Percentiles rank a stretch among this genome's conserved stretches.
Conservation (phyloP, 495 filamentous ascomycete genomes). For the Aspergillus ostianus region DNA sequence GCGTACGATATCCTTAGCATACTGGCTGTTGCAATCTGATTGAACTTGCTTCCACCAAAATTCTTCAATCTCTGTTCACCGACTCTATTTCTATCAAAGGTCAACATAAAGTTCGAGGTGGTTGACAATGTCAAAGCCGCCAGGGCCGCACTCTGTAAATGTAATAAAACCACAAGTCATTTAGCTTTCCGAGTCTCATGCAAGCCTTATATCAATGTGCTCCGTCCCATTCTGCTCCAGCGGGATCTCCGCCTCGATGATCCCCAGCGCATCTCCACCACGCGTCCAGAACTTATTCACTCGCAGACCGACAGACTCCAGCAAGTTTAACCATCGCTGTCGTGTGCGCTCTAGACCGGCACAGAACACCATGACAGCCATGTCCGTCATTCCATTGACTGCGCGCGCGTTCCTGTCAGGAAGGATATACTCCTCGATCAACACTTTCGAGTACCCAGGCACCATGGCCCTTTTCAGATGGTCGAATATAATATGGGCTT, state of each 20-base stretch:
- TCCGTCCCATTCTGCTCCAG: background rate
- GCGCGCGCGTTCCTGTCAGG: slow-evolving; percentile 30
- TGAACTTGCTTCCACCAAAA: too few relatives aligned
- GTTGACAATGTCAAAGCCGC: too few relatives aligned
- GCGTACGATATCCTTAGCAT: too few relatives aligned
- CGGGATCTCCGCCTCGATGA: slow-evolving; percentile 33
- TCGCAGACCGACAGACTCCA: slow-evolving; percentile 31
- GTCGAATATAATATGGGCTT: slow-evolving; percentile 32
- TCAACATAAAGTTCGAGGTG: too few relatives aligned
- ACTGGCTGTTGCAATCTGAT: too few relatives aligned
- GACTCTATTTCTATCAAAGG: too few relatives aligned
- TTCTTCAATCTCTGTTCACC: too few relatives aligned
- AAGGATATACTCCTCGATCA: slow-evolving; percentile 39
- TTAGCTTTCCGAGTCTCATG: background rate
- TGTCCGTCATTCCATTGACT: slow-evolving; percentile 24
- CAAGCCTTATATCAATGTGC: background rate
- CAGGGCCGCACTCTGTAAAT: too few relatives aligned
- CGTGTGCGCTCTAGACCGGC: slow-evolving; percentile 33
- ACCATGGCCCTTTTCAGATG: slow-evolving; percentile 34
- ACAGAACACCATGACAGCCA: slow-evolving; percentile 35
- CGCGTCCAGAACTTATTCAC: slow-evolving; percentile 27
- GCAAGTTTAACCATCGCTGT: slow-evolving; percentile 25
- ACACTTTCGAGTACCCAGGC: slow-evolving; percentile 39
- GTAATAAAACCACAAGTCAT: too few relatives aligned
- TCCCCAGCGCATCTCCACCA: slow-evolving; percentile 22